phyloP scores from a whole-genome alignment of 2,329 filamentous ascomycete genomes.

The Xylariaceae sp. region DNA sequence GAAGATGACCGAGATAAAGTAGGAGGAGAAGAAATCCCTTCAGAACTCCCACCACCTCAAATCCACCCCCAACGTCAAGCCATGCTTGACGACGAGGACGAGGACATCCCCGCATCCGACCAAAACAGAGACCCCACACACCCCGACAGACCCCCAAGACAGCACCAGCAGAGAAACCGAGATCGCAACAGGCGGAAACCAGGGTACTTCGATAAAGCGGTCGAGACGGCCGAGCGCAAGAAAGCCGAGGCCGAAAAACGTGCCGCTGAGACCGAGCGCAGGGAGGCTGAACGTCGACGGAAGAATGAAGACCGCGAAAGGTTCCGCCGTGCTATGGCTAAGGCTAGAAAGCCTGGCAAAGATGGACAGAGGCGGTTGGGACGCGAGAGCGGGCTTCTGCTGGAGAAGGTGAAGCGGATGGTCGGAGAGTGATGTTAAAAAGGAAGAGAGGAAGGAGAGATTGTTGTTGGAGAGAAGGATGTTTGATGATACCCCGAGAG shows the following conservation, averaged over 20 bases:
- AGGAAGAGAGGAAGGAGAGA: too few relatives aligned
- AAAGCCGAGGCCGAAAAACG: slow-evolving; percentile 23
- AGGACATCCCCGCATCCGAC: slow-evolving; percentile 1
- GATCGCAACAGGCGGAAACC: slow-evolving; percentile 31
- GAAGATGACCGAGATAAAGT: slow-evolving; percentile 5
- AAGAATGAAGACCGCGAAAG: slow-evolving; percentile 62
- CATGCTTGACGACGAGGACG: slow-evolving; percentile 32
- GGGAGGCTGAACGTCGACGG: slow-evolving; percentile 61
- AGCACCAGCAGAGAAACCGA: neutral
- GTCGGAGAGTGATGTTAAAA: too few relatives aligned
- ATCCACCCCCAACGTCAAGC: slow-evolving; percentile 42
- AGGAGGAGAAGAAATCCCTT: slow-evolving; percentile 18
- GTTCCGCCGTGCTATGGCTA: slow-evolving; percentile 65
- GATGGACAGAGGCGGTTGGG: slow-evolving; percentile 77
- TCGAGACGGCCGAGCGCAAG: slow-evolving; percentile 43
- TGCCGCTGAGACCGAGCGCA: slow-evolving; percentile 39
- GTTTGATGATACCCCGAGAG: too few relatives aligned
- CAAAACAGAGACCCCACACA: neutral
- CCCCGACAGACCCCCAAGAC: neutral
- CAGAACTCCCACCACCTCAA: slow-evolving; percentile 18
- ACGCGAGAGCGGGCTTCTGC: slow-evolving; percentile 70
- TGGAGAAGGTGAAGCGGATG: slow-evolving; percentile 74
- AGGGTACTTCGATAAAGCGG: slow-evolving; percentile 64
- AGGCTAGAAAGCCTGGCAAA: slow-evolving; percentile 64
- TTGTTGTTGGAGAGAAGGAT: too few relatives aligned